These are phyloP conservation scores for Kwoniella shivajii DNA, from an alignment of 1,284 basidiomycete species.

Conservation along the genomic window DNA sequence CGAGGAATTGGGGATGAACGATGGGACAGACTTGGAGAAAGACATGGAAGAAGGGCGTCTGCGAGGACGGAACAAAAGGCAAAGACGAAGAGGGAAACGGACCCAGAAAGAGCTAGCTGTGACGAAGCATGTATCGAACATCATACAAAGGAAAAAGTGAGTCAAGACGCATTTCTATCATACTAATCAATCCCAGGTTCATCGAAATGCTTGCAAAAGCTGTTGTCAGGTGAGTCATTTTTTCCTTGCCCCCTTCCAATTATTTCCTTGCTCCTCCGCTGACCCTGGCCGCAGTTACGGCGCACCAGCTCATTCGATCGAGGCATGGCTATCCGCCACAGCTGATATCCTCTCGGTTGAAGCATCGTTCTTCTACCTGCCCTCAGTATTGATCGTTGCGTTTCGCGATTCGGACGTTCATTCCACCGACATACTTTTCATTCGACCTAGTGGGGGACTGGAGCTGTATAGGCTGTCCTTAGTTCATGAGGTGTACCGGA, in stretches of 20 bases:
- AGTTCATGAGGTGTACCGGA: constrained; percentile 38
- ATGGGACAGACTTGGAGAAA: constrained; percentile 8
- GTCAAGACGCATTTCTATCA: background rate
- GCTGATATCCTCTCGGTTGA: constrained; percentile 36
- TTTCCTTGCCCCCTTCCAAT: background rate
- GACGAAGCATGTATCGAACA: constrained; percentile 35
- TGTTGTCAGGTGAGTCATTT: constrained; percentile 33
- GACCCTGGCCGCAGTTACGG: constrained; percentile 29
- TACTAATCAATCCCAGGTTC: constrained; percentile 29
- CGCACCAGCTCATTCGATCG: constrained; percentile 38
- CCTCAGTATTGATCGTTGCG: constrained; percentile 34
- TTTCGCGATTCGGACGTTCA: constrained; percentile 38
- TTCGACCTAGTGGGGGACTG: constrained; percentile 32
- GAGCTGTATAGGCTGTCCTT: constrained; percentile 37
- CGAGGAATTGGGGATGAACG: constrained; percentile 1
- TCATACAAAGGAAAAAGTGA: constrained; percentile 36
- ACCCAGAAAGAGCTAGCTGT: constrained; percentile 36
- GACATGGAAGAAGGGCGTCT: constrained; percentile 17
- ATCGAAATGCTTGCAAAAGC: constrained; percentile 40
- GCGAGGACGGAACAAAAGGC: background rate
- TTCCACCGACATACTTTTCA: constrained; percentile 35
- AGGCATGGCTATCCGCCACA: constrained; percentile 37
- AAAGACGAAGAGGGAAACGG: constrained; percentile 27
- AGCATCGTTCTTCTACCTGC: constrained; percentile 40
- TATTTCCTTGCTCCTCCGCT: background rate